Conservation (phyloP, 768 basidiomycete species). For the Lanmaoa pseudosensibilis region DNA sequence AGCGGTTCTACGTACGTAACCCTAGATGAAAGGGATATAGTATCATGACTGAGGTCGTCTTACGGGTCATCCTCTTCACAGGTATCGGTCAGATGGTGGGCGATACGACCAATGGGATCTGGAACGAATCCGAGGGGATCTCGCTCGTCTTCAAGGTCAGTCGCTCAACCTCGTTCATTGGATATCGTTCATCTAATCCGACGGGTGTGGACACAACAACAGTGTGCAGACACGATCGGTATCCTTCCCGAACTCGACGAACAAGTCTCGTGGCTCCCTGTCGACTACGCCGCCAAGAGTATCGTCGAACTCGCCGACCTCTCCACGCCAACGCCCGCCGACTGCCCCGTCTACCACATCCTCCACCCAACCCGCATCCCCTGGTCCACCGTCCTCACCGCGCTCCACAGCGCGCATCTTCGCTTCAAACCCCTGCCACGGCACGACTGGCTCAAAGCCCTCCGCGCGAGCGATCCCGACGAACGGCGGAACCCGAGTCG, state of each 20-base stretch:
- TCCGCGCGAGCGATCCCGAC: conserved; percentile 23
- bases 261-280: conserved; percentile 48
- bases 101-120: conserved; percentile 47
- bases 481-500: conserved; percentile 26
- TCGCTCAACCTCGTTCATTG: no score
- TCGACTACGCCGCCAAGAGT: conserved; percentile 48
- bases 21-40: not conserved
- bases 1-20: conserved; percentile 21
- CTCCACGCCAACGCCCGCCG: not conserved
- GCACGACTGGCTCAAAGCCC: conserved; percentile 24
- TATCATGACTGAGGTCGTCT: not conserved
- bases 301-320: conserved; percentile 45
- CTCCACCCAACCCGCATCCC: conserved; percentile 13
- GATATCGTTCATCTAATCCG: no score
- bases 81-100: conserved; percentile 60
- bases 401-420: conserved; percentile 39
- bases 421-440: conserved; percentile 21
- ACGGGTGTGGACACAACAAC: conserved; percentile 7
- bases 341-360: conserved; percentile 26
- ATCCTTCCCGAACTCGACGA: conserved; percentile 35
- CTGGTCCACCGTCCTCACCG: conserved; percentile 43
- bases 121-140: conserved; percentile 51
- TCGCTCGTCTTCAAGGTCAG: conserved; percentile 33
- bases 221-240: conserved; percentile 42
- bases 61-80: conserved; percentile 14